phyloP scores from a whole-genome alignment of 805 yeast genomes.

The Ogataea chonburiensis region DNA sequence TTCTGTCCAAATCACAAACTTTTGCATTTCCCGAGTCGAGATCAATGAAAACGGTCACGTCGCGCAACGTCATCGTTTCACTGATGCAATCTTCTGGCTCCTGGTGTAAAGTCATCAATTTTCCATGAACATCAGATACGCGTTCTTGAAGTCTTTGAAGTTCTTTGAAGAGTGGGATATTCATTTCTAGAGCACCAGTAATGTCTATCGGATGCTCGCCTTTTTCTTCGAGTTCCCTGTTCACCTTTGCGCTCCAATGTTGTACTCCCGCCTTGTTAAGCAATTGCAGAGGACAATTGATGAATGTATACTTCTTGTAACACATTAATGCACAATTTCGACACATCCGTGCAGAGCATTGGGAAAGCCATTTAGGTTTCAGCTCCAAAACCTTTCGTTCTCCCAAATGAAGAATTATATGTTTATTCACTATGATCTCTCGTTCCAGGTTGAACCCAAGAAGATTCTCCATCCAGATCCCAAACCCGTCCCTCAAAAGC shows the following conservation, averaged over 20 bases:
- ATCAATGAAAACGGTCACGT: constrained; percentile 48
- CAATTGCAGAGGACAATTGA: constrained; percentile 43
- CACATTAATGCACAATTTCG: constrained; percentile 45
- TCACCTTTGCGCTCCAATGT: constrained; percentile 36
- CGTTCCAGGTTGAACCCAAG: constrained; percentile 7
- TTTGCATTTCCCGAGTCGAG: constrained; percentile 29
- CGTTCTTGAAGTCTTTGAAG: constrained; percentile 36
- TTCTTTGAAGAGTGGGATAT: constrained; percentile 12
- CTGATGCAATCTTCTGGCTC: constrained; percentile 44
- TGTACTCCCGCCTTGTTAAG: constrained; percentile 32
- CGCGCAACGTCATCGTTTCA: constrained; percentile 51
- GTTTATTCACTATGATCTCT: constrained; percentile 25
- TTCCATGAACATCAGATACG: constrained; percentile 32
- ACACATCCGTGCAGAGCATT: constrained; percentile 37
- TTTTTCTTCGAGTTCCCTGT: constrained; percentile 7
- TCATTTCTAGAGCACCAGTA: constrained; percentile 5
- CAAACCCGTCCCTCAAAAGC: constrained; percentile 21
- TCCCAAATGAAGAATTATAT: constrained; percentile 23
- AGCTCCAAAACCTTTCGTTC: constrained; percentile 37
- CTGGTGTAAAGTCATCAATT: constrained; percentile 29
- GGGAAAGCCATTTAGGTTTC: constrained; percentile 54
- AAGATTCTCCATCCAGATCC: constrained; percentile 30
- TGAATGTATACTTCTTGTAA: constrained; percentile 31
- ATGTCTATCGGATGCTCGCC: background rate
- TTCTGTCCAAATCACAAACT: constrained; percentile 50